Conservation (phyloP, 805 yeast genomes). For the Barnettozyma salicaria region DNA sequence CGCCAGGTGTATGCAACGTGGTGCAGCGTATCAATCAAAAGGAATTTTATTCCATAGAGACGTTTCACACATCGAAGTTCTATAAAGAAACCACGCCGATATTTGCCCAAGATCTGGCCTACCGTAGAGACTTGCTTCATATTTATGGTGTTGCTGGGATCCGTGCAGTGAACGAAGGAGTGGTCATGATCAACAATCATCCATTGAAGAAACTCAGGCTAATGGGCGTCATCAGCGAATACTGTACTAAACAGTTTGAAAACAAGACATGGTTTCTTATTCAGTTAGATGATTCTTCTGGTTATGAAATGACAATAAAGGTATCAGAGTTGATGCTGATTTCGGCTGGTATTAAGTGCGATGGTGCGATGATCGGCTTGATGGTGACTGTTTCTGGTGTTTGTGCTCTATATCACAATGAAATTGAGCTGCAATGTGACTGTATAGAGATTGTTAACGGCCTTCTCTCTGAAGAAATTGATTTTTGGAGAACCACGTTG, state of each 20-base stretch:
- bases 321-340: constrained; percentile 19
- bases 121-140: constrained; percentile 16
- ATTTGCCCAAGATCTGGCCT: constrained; percentile 27
- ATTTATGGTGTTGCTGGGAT: constrained; percentile 27
- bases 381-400: constrained; percentile 28
- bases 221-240: constrained; percentile 33
- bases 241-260: constrained; percentile 18
- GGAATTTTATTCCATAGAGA: constrained; percentile 30
- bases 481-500: constrained; percentile 33
- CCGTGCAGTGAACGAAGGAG: constrained; percentile 13
- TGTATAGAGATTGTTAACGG: constrained; percentile 21
- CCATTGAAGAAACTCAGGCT: constrained; percentile 35
- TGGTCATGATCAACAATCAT: constrained; percentile 35
- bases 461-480: constrained; percentile 28
- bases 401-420: constrained; percentile 12
- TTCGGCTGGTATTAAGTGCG: constrained; percentile 19
- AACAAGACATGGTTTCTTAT: constrained; percentile 21
- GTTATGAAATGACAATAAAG: constrained; percentile 26
- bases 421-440: constrained; percentile 30
- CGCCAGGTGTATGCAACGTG: constrained; percentile 26
- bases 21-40: constrained; percentile 22
- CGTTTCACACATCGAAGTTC: constrained; percentile 32
- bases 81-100: constrained; percentile 27
- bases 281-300: constrained; percentile 29
- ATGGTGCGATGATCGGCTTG: constrained; percentile 22